Evolutionary conservation across 805 yeast genomes (phyloP), one percentile per base, ranked within the genome.

Genomic region (Brettanomyces anomalus): DNA sequence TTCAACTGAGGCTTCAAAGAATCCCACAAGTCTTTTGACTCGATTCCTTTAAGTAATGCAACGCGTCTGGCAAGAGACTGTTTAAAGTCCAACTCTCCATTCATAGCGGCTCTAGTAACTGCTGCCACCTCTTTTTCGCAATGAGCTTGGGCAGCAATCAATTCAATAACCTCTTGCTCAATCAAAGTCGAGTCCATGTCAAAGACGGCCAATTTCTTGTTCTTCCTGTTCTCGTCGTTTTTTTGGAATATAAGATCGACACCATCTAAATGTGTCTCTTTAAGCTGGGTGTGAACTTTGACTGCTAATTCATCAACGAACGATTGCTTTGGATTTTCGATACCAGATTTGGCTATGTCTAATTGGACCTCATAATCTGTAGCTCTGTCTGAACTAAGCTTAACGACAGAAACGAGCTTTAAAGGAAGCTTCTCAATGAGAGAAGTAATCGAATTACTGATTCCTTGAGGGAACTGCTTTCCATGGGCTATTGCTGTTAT

Each of bases 131-230:
- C 70, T 5, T 72, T 78, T 56, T 93, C 96, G 30, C 93, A 95
- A 50, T 76, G 72, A n/a, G 96, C 97, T 54, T 85, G 82, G 0
- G 87, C 87, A 3, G 98, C 98, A 50, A 93, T 90, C 57, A 93
- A 64, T 58, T 93, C 99, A 52, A 93, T 93, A 33, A 93, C 97
- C 64, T 93, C 99, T 64, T 93, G 97, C 60, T 84, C 81, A 50
- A 93, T 93, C 57, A 93, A 67, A 0, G 99, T 93, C 0, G 97
- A 88, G 66, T 93, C 99, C 98, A 93, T 93, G 56, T 93, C 99
- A 58, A 93, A 93, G 10, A 94, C 85, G 47, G 85, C 80, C 40
- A 93, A 67, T 54, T 77, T 74, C 56, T 71, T 73, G 41, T 47
- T 36, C 53, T 58, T 62, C 58, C 70, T 66, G 38, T 43, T 46